Evolutionary conservation across 2,329 filamentous ascomycete species (phyloP).

Genomic region (Colletotrichum tofieldiae): DNA sequence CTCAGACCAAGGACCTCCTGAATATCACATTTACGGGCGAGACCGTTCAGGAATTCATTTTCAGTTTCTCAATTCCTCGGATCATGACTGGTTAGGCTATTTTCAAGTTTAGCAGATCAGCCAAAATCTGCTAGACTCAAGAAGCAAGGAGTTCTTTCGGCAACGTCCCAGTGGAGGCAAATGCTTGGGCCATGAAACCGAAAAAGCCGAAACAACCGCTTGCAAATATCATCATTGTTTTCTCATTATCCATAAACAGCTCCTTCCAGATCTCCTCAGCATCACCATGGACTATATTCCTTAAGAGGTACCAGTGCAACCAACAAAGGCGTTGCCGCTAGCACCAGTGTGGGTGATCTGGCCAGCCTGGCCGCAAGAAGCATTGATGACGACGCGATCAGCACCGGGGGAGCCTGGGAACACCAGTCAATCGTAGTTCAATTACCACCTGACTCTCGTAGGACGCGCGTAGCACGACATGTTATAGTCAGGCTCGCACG

Average conservation of each 20-base stretch:
- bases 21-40: too few species aligned
- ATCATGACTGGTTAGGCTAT: too few species aligned
- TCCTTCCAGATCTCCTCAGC: neutral
- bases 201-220: neutral
- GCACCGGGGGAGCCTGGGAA: constrained; percentile 73
- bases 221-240: neutral
- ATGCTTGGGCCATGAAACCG: neutral
- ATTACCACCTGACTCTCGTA: neutral
- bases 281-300: neutral
- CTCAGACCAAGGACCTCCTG: too few species aligned
- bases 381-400: constrained; percentile 78
- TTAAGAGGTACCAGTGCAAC: constrained; percentile 44
- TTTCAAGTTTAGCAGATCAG: too few species aligned
- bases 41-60: too few species aligned
- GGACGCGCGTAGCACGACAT: neutral
- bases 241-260: neutral
- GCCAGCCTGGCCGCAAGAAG: constrained; percentile 70
- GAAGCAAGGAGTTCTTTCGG: neutral
- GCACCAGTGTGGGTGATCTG: constrained; percentile 82
- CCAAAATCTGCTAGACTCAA: too few species aligned
- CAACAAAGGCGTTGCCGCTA: constrained; percentile 77
- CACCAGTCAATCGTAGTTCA: neutral
- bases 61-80: too few species aligned
- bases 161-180: neutral
- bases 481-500: neutral